Percentiles rank a stretch among this genome's conserved stretches.
phyloP scores from a whole-genome alignment of 306 rosid genomes.

The Mimosa pudica region DNA sequence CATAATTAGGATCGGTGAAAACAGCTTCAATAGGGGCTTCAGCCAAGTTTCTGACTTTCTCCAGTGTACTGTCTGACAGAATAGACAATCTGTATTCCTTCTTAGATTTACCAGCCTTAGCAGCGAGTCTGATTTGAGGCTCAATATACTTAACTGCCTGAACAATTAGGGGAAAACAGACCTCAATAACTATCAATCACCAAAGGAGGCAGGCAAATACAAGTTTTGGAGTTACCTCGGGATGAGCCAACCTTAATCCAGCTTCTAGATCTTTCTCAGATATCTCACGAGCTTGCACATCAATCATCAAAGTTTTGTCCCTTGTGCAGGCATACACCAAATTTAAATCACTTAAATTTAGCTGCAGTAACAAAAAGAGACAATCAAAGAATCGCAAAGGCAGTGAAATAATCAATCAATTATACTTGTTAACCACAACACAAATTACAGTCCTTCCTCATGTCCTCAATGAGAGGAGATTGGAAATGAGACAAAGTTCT shows the following conservation, averaged over 20 bases:
- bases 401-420: slow-evolving; percentile 26
- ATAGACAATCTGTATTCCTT: slow-evolving; percentile 86
- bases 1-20: slow-evolving; percentile 90
- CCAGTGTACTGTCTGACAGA: slow-evolving; percentile 75
- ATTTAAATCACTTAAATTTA: slow-evolving; percentile 87
- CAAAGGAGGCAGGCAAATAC: slow-evolving; percentile 4
- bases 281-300: slow-evolving; percentile 94
- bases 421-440: background rate
- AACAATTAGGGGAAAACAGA: slow-evolving; percentile 31
- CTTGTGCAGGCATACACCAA: slow-evolving; percentile 91
- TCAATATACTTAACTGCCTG: slow-evolving; percentile 92
- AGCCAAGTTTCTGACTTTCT: slow-evolving; percentile 72
- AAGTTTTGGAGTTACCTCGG: slow-evolving; percentile 63
- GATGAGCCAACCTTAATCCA: slow-evolving; percentile 90
- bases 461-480: background rate
- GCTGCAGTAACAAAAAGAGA: slow-evolving; percentile 57
- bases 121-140: slow-evolving; percentile 90
- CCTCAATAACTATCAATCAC: slow-evolving; percentile 39
- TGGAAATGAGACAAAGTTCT: slow-evolving; percentile 19
- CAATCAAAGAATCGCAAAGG: slow-evolving; percentile 33
- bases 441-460: slow-evolving; percentile 4
- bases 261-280: slow-evolving; percentile 88
- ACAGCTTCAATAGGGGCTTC: slow-evolving; percentile 80
- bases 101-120: slow-evolving; percentile 87
- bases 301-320: slow-evolving; percentile 97